Percentiles rank a stretch among this genome's conserved stretches.
Evolutionary conservation across 1,284 basidiomycete species (phyloP).

Genomic region (Marasmius oreades): DNA sequence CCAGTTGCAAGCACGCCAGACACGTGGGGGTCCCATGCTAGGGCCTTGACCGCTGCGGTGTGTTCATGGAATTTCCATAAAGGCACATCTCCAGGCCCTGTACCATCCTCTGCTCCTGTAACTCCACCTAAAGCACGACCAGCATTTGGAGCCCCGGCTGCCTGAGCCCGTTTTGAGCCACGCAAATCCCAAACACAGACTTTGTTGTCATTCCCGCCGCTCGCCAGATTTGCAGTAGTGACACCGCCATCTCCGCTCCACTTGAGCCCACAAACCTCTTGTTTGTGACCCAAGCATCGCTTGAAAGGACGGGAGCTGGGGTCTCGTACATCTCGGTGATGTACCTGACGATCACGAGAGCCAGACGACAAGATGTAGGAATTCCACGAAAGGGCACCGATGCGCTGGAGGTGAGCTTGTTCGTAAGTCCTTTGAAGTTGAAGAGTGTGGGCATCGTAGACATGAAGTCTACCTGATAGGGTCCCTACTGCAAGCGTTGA

Average conservation of each 20-base stretch:
- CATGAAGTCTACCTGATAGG: slow-evolving; percentile 81
- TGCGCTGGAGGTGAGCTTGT: slow-evolving; percentile 83
- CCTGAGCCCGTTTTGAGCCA: slow-evolving; percentile 47
- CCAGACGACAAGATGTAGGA: slow-evolving; percentile 86
- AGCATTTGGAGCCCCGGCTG: slow-evolving; percentile 20
- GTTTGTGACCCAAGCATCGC: slow-evolving; percentile 79
- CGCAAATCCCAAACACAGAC: slow-evolving; percentile 93
- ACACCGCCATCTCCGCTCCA: slow-evolving; percentile 74
- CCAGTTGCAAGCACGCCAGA: slow-evolving; percentile 90
- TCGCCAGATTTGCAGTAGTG: slow-evolving; percentile 75
- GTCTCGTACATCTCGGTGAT: slow-evolving; percentile 90
- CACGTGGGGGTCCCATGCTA: slow-evolving; percentile 97
- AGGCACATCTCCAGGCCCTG: slow-evolving; percentile 44
- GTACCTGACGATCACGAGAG: slow-evolving; percentile 86
- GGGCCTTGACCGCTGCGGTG: slow-evolving; percentile 94
- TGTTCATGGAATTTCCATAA: slow-evolving; percentile 96
- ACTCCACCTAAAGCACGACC: slow-evolving; percentile 24
- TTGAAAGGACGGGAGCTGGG: slow-evolving; percentile 69
- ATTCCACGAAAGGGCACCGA: slow-evolving; percentile 96
- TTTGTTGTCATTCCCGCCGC: slow-evolving; percentile 98
- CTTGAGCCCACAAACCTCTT: slow-evolving; percentile 95
- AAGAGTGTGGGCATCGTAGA: slow-evolving; percentile 89
- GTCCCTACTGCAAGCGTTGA: slow-evolving; percentile 92
- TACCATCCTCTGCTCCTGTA: slow-evolving; percentile 35
- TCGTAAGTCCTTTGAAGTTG: slow-evolving; percentile 83